Conservation (phyloP, 2,329 filamentous ascomycete genomes). For the Diplodia corticola region DNA sequence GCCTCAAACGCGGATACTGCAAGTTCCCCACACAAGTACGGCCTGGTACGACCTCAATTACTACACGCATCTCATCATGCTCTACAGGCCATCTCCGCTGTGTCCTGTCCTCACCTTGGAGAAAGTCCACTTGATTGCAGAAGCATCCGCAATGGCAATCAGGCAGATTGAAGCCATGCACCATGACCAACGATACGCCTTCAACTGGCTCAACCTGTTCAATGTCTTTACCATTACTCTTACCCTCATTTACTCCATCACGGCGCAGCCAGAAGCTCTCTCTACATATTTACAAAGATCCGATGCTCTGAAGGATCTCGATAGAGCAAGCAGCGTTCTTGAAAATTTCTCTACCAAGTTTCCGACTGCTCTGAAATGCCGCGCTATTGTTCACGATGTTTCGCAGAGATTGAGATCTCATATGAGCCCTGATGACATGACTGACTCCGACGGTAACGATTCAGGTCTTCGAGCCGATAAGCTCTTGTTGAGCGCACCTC, state of each 20-base stretch:
- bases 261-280: conserved; percentile 38
- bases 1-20: conserved; percentile 1
- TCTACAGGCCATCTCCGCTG: conserved; percentile 49
- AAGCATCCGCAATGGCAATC: conserved; percentile 47
- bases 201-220: conserved; percentile 48
- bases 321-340: conserved; percentile 24
- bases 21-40: conserved; percentile 47
- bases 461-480: neutral
- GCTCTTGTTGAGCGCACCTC: neutral
- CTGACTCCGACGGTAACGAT: neutral
- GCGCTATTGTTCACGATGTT: conserved; percentile 23
- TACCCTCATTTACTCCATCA: conserved; percentile 48
- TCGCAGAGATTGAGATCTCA: neutral
- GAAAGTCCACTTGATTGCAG: conserved; percentile 42
- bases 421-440: neutral
- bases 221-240: conserved; percentile 46
- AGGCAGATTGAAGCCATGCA: conserved; percentile 44
- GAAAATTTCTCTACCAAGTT: conserved; percentile 23
- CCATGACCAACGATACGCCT: conserved; percentile 44
- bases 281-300: conserved; percentile 23
- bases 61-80: conserved; percentile 48
- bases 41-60: conserved; percentile 53
- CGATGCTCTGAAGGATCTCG: conserved; percentile 25
- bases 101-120: conserved; percentile 40
- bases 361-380: conserved; percentile 22